phyloP scores from a whole-genome alignment of 768 basidiomycete species.

The Tylopilus subfusipes region DNA sequence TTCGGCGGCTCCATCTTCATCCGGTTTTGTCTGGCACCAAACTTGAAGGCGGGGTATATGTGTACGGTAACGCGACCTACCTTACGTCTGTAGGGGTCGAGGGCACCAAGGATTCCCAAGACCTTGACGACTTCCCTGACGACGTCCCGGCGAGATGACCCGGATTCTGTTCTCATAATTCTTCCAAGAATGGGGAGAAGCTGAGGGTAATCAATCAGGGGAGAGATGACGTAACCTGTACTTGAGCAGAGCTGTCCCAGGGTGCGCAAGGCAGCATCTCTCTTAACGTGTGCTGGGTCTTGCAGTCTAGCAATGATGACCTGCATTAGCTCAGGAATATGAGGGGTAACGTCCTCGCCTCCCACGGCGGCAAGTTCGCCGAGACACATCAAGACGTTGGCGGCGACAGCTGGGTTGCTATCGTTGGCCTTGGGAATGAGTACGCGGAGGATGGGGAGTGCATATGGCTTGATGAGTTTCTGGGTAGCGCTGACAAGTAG shows the following conservation, averaged over 20 bases:
- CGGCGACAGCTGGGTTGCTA: constrained; percentile 79
- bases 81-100: constrained; percentile 95
- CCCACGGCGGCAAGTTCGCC: constrained; percentile 92
- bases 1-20: constrained; percentile 60
- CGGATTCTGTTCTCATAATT: constrained; percentile 80
- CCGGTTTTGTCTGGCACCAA: constrained; percentile 48
- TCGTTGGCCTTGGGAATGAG: constrained; percentile 89
- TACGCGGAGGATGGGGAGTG: constrained; percentile 89
- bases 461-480: constrained; percentile 92
- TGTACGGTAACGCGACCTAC: constrained; percentile 38
- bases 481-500: constrained; percentile 89
- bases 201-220: constrained; percentile 87
- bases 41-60: constrained; percentile 4
- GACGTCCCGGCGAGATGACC: constrained; percentile 77
- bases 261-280: constrained; percentile 91
- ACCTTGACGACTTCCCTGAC: constrained; percentile 94
- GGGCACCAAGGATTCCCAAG: constrained; percentile 90
- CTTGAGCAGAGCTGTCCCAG: constrained; percentile 95
- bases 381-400: constrained; percentile 89
- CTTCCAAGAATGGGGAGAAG: constrained; percentile 81
- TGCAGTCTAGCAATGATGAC: constrained; percentile 85
- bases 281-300: constrained; percentile 85
- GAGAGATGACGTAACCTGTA: constrained; percentile 91
- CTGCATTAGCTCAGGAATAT: constrained; percentile 84
- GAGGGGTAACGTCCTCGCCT: constrained; percentile 83